These are phyloP conservation scores for Ophiorrhiza pumila DNA, from an alignment of 257 asterid species.

Conservation along the genomic window DNA sequence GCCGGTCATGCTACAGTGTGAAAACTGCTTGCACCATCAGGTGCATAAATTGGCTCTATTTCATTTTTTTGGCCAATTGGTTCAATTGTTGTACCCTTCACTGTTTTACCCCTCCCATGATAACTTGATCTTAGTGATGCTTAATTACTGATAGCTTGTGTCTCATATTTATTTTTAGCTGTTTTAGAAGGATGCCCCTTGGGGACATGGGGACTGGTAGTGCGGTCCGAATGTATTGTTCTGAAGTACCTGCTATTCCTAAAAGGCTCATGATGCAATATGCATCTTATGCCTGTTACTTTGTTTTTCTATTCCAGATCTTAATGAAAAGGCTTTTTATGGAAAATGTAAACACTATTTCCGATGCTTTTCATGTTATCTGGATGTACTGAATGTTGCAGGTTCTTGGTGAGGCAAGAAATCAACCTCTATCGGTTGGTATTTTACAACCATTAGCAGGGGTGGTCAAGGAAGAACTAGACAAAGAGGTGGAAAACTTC, in stretches of 20 bases:
- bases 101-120: neutral
- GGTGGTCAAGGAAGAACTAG: conserved; percentile 33
- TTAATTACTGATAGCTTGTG: neutral
- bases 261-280: neutral
- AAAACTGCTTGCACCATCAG: neutral
- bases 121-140: neutral
- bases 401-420: conserved; percentile 47
- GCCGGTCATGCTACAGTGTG: neutral
- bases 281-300: neutral
- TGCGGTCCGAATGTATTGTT: neutral
- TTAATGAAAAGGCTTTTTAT: neutral
- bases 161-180: neutral
- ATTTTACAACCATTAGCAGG: conserved; percentile 23
- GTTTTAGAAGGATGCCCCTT: neutral
- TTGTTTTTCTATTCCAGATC: neutral
- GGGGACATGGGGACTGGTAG: neutral
- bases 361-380: conserved; percentile 4
- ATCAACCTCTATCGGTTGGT: conserved; percentile 15
- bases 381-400: conserved; percentile 28
- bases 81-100: neutral
- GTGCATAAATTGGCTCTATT: neutral
- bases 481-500: conserved; percentile 59
- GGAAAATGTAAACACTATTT: neutral
- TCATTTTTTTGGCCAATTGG: neutral
- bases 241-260: neutral